Evolutionary conservation across 345 rosid species (phyloP).

Genomic region (Ricinus communis): DNA sequence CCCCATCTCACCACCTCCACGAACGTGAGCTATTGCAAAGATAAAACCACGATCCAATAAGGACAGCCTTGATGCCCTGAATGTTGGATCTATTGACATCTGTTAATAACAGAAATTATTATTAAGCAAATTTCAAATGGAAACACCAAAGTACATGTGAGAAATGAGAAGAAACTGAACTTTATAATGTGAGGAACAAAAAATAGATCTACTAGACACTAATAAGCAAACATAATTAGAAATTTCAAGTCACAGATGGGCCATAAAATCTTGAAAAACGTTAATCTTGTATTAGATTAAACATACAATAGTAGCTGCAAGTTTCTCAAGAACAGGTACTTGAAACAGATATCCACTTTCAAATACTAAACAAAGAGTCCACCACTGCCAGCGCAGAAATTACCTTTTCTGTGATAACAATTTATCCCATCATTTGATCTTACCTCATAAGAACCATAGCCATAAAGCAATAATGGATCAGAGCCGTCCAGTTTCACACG

Average conservation of each 20-base stretch:
- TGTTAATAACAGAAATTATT: conserved; percentile 26
- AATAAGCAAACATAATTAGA: too few species aligned
- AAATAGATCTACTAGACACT: not conserved
- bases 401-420: not conserved
- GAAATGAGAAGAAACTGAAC: not conserved
- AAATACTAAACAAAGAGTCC: not conserved
- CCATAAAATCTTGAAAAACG: not conserved
- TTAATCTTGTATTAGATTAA: not conserved
- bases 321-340: not conserved
- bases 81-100: conserved; percentile 66
- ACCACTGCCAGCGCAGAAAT: not conserved
- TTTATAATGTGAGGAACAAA: not conserved
- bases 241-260: not conserved
- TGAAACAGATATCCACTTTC: not conserved
- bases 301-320: not conserved
- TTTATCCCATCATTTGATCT: conserved; percentile 11
- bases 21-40: conserved; percentile 83
- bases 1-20: conserved; percentile 99
- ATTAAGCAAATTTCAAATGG: not conserved
- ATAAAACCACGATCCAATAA: conserved; percentile 88
- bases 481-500: conserved; percentile 85
- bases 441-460: conserved; percentile 99
- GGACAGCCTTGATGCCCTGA: conserved; percentile 74
- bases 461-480: conserved; percentile 75
- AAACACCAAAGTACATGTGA: not conserved